phyloP scores from a whole-genome alignment of 177 flowering plant genomes.

The Vitis hybrid region DNA sequence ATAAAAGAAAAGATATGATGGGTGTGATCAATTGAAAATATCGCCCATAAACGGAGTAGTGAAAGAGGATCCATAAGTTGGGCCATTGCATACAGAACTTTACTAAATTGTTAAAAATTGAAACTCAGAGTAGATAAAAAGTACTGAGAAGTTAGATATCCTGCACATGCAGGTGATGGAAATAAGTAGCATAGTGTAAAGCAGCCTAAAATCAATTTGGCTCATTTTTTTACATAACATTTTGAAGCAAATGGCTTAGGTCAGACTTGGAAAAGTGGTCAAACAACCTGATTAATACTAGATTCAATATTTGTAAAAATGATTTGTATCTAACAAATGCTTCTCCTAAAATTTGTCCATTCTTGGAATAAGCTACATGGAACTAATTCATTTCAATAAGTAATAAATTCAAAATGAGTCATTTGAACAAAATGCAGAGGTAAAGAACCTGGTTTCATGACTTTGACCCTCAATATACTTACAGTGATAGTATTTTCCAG shows the following conservation, averaged over 20 bases:
- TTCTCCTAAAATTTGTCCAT: background rate
- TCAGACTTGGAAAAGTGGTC: background rate
- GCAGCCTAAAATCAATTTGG: background rate
- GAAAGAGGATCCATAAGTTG: background rate
- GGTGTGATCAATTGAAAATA: background rate
- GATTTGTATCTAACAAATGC: background rate
- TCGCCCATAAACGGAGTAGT: background rate
- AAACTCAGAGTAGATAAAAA: background rate
- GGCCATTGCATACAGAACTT: background rate
- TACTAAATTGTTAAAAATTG: background rate
- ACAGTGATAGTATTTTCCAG: conserved; percentile 99
- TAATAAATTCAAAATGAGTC: background rate
- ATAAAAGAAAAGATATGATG: no score
- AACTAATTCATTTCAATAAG: background rate
- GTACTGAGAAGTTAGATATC: background rate
- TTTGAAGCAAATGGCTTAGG: background rate
- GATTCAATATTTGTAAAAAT: background rate
- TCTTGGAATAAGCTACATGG: background rate
- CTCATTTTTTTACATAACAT: background rate
- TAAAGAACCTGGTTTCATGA: background rate
- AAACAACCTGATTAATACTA: background rate
- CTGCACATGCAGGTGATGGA: background rate
- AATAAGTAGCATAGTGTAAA: background rate
- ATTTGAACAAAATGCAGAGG: background rate
- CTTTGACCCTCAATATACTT: conserved; percentile 29